Conservation (phyloP, 192 early-diverging fungal genomes). For the Dissophora globulifera region DNA sequence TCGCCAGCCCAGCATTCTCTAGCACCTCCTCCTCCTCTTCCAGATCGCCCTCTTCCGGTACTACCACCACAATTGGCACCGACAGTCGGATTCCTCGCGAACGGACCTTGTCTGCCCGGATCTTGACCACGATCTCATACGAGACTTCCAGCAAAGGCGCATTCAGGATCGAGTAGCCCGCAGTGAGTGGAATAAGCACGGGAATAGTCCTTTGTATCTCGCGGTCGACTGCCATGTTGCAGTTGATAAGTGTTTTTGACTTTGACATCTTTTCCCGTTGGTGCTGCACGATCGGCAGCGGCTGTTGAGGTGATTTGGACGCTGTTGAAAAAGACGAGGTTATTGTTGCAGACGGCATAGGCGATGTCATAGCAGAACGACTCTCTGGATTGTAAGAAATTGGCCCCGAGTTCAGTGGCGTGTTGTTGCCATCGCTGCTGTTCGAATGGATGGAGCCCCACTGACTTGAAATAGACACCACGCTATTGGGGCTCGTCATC, state of each 20-base stretch:
- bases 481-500: conserved; percentile 39
- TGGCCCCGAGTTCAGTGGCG: not conserved
- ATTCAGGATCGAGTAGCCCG: conserved; percentile 44
- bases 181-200: conserved; percentile 27
- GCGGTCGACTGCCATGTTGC: conserved; percentile 36
- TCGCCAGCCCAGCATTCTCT: conserved; percentile 14
- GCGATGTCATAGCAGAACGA: conserved; percentile 12
- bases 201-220: conserved; percentile 52
- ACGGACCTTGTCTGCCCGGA: conserved; percentile 37
- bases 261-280: conserved; percentile 43
- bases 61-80: conserved; percentile 41
- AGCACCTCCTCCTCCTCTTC: conserved; percentile 41
- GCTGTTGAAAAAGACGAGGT: not conserved
- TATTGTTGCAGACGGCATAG: conserved; percentile 2
- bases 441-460: conserved; percentile 34
- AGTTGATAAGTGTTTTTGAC: conserved; percentile 42
- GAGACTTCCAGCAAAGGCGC: conserved; percentile 44
- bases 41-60: conserved; percentile 37
- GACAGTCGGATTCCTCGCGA: conserved; percentile 14
- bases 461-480: conserved; percentile 44
- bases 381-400: conserved; percentile 14
- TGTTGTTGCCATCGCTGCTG: conserved; percentile 17
- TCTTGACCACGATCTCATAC: conserved; percentile 51
- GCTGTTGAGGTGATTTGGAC: not conserved
- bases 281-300: conserved; percentile 39